Evolutionary conservation across 768 basidiomycete genomes (phyloP).

Genomic region (Vararia minispora): DNA sequence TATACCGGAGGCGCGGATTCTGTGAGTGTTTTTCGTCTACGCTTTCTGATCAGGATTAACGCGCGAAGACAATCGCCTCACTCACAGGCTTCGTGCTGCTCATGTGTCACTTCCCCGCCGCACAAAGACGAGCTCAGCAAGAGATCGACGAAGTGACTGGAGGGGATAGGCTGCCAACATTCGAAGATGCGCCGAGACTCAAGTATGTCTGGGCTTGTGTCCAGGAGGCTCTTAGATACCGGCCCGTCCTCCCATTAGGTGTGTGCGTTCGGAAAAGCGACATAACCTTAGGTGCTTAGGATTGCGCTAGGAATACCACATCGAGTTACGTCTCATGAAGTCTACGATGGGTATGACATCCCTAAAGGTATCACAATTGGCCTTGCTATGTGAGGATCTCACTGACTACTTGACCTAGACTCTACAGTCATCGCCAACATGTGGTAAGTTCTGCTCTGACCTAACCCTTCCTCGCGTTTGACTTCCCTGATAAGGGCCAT

Average conservation of each 20-base stretch:
- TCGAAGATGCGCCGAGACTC: slow-evolving; percentile 18
- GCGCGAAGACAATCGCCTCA: neutral
- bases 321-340: slow-evolving; percentile 7
- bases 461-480: too few relatives aligned
- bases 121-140: slow-evolving; percentile 15
- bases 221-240: slow-evolving; percentile 23
- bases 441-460: slow-evolving; percentile 4
- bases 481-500: slow-evolving; percentile 7
- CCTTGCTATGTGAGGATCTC: too few relatives aligned
- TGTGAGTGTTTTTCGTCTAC: too few relatives aligned
- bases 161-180: slow-evolving; percentile 18
- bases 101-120: neutral
- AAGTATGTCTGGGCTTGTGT: slow-evolving; percentile 23
- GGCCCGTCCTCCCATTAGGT: slow-evolving; percentile 18
- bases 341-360: slow-evolving; percentile 9
- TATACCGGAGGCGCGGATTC: slow-evolving; percentile 11
- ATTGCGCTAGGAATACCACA: slow-evolving; percentile 6
- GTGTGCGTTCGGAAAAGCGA: too few relatives aligned
- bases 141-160: slow-evolving; percentile 25
- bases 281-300: slow-evolving; percentile 5
- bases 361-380: slow-evolving; percentile 5
- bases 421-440: slow-evolving; percentile 10
- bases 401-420: neutral
- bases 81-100: neutral
- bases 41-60: too few relatives aligned